phyloP scores from a whole-genome alignment of 768 basidiomycete species.

The Boletus rufocinnamomeus region DNA sequence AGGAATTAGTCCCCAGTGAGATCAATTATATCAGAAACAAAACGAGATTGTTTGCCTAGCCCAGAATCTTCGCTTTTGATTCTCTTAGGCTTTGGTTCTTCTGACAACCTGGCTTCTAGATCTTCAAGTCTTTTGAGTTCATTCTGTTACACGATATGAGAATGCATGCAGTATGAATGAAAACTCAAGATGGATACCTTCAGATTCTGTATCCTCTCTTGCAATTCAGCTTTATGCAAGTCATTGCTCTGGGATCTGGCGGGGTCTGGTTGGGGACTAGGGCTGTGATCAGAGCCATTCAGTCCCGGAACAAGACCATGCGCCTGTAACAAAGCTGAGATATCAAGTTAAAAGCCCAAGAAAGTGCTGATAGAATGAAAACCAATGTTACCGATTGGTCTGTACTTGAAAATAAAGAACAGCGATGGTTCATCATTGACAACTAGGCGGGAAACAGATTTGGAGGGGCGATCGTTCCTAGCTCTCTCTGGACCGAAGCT shows the following conservation, averaged over 20 bases:
- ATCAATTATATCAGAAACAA: neutral
- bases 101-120: neutral
- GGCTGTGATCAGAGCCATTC: neutral
- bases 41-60: neutral
- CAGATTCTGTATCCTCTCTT: neutral
- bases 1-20: neutral
- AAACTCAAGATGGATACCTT: neutral
- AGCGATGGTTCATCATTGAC: neutral
- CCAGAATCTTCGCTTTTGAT: neutral
- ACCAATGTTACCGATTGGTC: neutral
- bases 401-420: constrained; percentile 1
- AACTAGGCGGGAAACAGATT: neutral
- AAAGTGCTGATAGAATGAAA: neutral
- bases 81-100: neutral
- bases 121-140: neutral
- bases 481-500: neutral
- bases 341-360: neutral
- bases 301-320: neutral
- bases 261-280: neutral
- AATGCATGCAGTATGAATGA: neutral
- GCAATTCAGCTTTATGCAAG: neutral
- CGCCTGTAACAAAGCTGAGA: neutral
- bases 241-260: neutral
- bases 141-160: neutral
- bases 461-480: too few species aligned